Base-by-base conservation (phyloP, 192 early-diverging fungal genomes). In the Phycomyces blakesleeanus region DNA sequence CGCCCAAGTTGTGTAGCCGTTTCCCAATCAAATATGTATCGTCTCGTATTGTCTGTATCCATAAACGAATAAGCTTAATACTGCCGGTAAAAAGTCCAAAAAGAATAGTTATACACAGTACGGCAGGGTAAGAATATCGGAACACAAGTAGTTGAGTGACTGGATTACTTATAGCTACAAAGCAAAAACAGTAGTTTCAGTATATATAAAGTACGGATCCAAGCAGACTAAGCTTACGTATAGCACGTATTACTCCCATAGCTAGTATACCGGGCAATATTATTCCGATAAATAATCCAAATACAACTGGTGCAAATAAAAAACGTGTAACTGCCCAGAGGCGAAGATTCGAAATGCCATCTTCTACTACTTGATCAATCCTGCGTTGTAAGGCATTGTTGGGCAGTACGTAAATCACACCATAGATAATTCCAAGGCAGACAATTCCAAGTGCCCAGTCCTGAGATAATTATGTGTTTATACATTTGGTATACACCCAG, bases 21-120 rank as follows among this genome's bases (percentile, higher is more conserved):
- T 83, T 77, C 3, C 95, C 95, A 39, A 94, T 87, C 24, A 93
- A 74, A 61, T 91, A 98, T 61, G 85, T 81, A 37, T 90, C 89
- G 42, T 98, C 93, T 8, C 87, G 77, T 7, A 94, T 82, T 57
- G 78, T 66, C 20, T 87, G 82, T 59, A 87, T 85, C 93, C 93
- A 96, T 7, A 69, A 54, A 39, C 37, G 27, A 20, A 49, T 37
- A 4, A 67, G 42, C 8, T 58, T 39, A 34, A 67, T 21, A 9
- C 29, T 27, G 27, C 27, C 24, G 15, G 42, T 21, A 52, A 60
- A n/a, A 12, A 53, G 21, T 39, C 59, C 37, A 22, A 60, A 26
- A 41, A 54, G 0, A 42, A 57, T 37, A 16, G 42, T 27, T 29
- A 27, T 18, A 60, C 51, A 60, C 34, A 67, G 47, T n/a, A 52